Evolutionary conservation across 192 early-diverging fungal species (phyloP).

Genomic region (Podila horticola): DNA sequence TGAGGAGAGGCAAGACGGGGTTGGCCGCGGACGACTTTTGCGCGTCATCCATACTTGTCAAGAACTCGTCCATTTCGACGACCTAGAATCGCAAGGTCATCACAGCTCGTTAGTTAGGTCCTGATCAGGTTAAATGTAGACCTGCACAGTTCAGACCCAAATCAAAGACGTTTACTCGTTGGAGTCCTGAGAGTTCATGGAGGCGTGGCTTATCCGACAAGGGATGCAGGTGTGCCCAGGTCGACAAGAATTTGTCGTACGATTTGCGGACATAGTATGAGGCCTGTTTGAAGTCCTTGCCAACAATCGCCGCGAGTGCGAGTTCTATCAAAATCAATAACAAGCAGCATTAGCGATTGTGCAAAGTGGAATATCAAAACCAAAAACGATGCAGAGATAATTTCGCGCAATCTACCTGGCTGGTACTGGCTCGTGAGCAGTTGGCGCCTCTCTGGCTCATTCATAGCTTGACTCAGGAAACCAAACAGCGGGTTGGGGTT

Average conservation of each 20-base stretch:
- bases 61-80: conserved; percentile 66
- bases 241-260: conserved; percentile 54
- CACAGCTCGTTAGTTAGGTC: neutral
- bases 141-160: neutral
- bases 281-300: conserved; percentile 56
- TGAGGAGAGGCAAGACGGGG: conserved; percentile 31
- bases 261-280: conserved; percentile 57
- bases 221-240: conserved; percentile 61
- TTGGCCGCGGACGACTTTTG: conserved; percentile 7
- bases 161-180: conserved; percentile 42
- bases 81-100: conserved; percentile 28
- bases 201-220: conserved; percentile 54
- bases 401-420: conserved; percentile 26
- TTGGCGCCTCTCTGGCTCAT: conserved; percentile 21
- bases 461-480: conserved; percentile 59
- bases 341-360: neutral
- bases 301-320: conserved; percentile 49
- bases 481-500: conserved; percentile 64
- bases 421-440: conserved; percentile 48
- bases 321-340: conserved; percentile 37
- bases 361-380: neutral
- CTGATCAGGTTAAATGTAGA: neutral
- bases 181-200: conserved; percentile 49
- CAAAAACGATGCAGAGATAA: neutral
- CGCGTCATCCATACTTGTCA: conserved; percentile 33